Percentiles rank a stretch among this genome's conserved stretches.
phyloP scores from a whole-genome alignment of 176 grass and related monocot genomes.

The Oryza longistaminata region DNA sequence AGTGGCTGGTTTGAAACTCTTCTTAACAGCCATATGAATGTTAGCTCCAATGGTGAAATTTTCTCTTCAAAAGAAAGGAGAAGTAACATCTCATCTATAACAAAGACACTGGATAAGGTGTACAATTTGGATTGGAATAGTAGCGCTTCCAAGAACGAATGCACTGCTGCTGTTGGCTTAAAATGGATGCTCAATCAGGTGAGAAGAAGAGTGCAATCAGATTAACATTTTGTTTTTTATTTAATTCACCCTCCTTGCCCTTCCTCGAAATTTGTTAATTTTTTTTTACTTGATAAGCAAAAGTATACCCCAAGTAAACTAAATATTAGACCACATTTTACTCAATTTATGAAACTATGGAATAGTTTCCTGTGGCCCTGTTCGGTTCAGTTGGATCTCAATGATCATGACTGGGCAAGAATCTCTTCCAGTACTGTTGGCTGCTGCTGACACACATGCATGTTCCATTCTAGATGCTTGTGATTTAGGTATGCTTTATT shows the following conservation, averaged over 20 bases:
- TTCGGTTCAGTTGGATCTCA: not conserved
- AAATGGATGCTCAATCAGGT: conserved; percentile 99
- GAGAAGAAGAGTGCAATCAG: not conserved
- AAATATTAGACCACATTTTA: not conserved
- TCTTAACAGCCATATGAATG: conserved; percentile 85
- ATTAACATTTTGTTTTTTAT: not conserved
- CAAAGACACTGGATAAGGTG: conserved; percentile 74
- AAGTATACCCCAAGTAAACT: not conserved
- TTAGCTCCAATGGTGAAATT: conserved; percentile 95
- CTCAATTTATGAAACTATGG: not conserved
- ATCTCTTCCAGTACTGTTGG: not conserved
- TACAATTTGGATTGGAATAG: conserved; percentile 92
- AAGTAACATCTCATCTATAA: conserved; percentile 70
- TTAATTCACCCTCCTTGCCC: not conserved
- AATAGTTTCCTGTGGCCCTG: not conserved
- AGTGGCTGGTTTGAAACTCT: conserved; percentile 98
- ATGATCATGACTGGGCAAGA: not conserved
- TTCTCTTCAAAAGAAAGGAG: conserved; percentile 85
- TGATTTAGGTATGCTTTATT: not conserved
- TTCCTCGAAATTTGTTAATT: not conserved
- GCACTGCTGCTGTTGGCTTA: conserved; percentile 82
- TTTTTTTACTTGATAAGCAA: not conserved
- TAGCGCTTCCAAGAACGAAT: conserved; percentile 92
- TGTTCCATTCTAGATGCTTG: not conserved
- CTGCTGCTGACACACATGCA: not conserved